phyloP scores from a whole-genome alignment of 106 monocot genomes.

The Allium cepa region DNA sequence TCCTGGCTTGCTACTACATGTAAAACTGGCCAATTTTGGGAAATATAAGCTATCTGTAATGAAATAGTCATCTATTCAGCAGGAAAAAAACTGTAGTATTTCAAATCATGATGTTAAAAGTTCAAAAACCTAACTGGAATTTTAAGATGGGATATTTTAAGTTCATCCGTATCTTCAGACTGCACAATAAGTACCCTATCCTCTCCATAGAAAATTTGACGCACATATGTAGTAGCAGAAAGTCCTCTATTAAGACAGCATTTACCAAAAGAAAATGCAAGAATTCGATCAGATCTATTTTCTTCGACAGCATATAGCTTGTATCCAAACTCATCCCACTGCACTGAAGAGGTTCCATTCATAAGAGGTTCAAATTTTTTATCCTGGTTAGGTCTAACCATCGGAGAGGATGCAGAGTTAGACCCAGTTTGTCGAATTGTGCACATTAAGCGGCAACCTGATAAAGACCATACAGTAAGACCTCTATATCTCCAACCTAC shows the following conservation, averaged over 20 bases:
- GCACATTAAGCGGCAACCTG: slow-evolving; percentile 96
- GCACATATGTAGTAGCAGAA: slow-evolving; percentile 81
- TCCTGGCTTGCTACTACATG: slow-evolving; percentile 95
- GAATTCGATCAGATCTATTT: slow-evolving; percentile 56
- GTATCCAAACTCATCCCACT: slow-evolving; percentile 98
- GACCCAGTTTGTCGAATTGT: slow-evolving; percentile 91
- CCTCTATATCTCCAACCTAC: slow-evolving; percentile 97
- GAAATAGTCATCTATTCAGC: not conserved
- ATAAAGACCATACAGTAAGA: slow-evolving; percentile 95
- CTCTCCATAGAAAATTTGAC: slow-evolving; percentile 92
- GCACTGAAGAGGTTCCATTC: slow-evolving; percentile 67
- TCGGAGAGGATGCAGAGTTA: slow-evolving; percentile 70
- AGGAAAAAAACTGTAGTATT: too few relatives aligned
- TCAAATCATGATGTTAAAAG: not conserved
- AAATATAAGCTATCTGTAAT: slow-evolving; percentile 87
- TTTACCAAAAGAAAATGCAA: slow-evolving; percentile 96
- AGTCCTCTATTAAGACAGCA: slow-evolving; percentile 90
- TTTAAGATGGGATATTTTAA: slow-evolving; percentile 87
- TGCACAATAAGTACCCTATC: slow-evolving; percentile 92
- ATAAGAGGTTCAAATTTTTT: slow-evolving; percentile 81
- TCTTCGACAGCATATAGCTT: slow-evolving; percentile 90
- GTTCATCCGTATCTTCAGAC: slow-evolving; percentile 79
- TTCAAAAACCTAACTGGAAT: slow-evolving; percentile 76
- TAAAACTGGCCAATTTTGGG: slow-evolving; percentile 96
- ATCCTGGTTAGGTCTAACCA: slow-evolving; percentile 61